Conservation (phyloP, 306 rosid genomes). For the Fragaria nilgerrensis region DNA sequence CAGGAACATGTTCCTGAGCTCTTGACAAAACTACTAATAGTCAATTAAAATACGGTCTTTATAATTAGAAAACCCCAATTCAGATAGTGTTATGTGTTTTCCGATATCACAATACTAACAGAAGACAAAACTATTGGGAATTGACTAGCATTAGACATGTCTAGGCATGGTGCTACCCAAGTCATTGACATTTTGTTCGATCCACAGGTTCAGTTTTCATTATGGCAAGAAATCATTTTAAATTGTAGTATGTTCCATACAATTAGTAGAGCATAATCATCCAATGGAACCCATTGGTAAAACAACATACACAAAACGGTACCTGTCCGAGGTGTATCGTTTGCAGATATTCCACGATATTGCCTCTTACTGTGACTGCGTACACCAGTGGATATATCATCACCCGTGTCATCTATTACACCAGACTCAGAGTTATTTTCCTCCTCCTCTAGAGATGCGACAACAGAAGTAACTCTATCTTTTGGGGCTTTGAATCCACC, state of each 20-base stretch:
- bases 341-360: conserved; percentile 57
- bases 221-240: not conserved
- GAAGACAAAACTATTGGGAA: not conserved
- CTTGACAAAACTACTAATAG: not conserved
- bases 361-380: conserved; percentile 41
- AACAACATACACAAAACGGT: conserved; percentile 4
- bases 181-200: not conserved
- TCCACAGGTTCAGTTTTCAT: not conserved
- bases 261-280: not conserved
- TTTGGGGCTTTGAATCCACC: conserved; percentile 74
- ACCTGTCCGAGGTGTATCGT: conserved; percentile 49
- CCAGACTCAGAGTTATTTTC: conserved; percentile 44
- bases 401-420: conserved; percentile 43
- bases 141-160: not conserved
- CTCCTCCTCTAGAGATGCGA: conserved; percentile 70
- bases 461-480: conserved; percentile 57
- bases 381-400: conserved; percentile 14
- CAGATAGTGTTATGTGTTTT: not conserved
- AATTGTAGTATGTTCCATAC: not conserved
- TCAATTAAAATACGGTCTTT: not conserved
- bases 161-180: not conserved
- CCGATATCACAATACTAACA: not conserved
- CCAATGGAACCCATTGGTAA: not conserved
- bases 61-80: not conserved
- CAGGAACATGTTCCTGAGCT: not conserved